phyloP scores from a whole-genome alignment of 2,329 filamentous ascomycete species.

The Sporothrix humicola region DNA sequence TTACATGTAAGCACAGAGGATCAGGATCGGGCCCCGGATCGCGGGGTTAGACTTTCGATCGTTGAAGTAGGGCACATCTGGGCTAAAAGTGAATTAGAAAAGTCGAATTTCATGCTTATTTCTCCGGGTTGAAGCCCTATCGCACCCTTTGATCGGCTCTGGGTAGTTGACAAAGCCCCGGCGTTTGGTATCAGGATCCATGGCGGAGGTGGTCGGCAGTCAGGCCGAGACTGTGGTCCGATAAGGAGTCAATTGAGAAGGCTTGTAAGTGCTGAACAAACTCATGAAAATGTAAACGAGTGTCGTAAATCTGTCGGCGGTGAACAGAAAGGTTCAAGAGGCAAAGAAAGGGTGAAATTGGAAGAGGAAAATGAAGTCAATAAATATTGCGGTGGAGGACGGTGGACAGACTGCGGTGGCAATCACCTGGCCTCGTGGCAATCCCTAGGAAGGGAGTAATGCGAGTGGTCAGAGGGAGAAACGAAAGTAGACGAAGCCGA shows the following conservation, averaged over 20 bases:
- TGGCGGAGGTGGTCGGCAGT: slow-evolving; percentile 14
- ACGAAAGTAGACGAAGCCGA: neutral
- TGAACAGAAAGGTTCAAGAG: neutral
- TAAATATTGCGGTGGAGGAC: neutral
- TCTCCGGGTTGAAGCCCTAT: neutral
- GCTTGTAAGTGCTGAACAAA: too few species aligned
- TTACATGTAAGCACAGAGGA: slow-evolving; percentile 61
- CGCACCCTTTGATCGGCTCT: slow-evolving; percentile 46
- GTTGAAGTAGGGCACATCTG: slow-evolving; percentile 52
- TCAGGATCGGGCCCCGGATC: slow-evolving; percentile 60
- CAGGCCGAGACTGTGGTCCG: neutral
- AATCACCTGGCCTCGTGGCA: neutral
- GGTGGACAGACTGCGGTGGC: neutral
- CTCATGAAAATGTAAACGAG: neutral
- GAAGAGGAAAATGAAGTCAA: neutral
- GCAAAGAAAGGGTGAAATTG: neutral
- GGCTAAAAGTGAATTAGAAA: slow-evolving; percentile 40
- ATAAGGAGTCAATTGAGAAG: too few species aligned
- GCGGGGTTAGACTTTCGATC: slow-evolving; percentile 61
- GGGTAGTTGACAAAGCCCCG: slow-evolving; percentile 47
- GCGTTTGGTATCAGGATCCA: slow-evolving; percentile 36
- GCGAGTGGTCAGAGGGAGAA: neutral
- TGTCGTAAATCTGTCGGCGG: neutral
- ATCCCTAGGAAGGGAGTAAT: neutral
- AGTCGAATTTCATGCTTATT: too few species aligned